Conservation (phyloP, 2,329 filamentous ascomycete species). For the Rutstroemia sp. region DNA sequence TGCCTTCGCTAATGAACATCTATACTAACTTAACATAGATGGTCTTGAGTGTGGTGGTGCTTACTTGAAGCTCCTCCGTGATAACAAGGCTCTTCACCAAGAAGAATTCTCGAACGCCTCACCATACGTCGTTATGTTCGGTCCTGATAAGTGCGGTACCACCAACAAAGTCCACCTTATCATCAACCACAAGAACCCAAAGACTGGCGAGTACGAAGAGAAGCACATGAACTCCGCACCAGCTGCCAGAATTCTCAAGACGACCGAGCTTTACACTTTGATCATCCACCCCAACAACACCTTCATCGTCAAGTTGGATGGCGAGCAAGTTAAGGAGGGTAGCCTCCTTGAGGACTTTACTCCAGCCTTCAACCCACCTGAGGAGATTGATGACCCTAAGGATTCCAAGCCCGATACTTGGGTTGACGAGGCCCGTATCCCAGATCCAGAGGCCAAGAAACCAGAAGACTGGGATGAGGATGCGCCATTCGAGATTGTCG, state of each 20-base stretch:
- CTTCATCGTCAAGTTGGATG: constrained; percentile 86
- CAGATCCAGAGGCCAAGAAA: constrained; percentile 90
- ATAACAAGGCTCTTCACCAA: constrained; percentile 93
- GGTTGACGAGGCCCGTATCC: constrained; percentile 88
- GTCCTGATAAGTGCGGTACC: constrained; percentile 96
- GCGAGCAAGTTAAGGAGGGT: constrained; percentile 79
- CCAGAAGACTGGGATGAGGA: constrained; percentile 99
- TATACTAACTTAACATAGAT: constrained; percentile 46
- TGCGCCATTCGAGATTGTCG: constrained; percentile 90
- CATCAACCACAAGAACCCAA: constrained; percentile 99
- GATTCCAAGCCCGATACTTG: constrained; percentile 93
- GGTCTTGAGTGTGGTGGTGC: constrained; percentile 96
- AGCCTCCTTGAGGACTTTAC: constrained; percentile 89
- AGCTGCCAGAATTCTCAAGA: constrained; percentile 82
- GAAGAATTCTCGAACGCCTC: constrained; percentile 98
- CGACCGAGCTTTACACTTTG: constrained; percentile 90
- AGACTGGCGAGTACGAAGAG: constrained; percentile 99
- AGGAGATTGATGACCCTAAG: constrained; percentile 91
- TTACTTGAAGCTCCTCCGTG: constrained; percentile 97
- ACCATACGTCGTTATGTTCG: constrained; percentile 99
- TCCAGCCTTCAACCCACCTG: constrained; percentile 85
- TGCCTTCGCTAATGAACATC: constrained; percentile 1
- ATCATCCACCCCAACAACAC: constrained; percentile 96
- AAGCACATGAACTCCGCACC: constrained; percentile 89
- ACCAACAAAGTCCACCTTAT: constrained; percentile 99